Evolutionary conservation across 2,329 filamentous ascomycete genomes (phyloP).

Genomic region (Hypoxylon sp.): DNA sequence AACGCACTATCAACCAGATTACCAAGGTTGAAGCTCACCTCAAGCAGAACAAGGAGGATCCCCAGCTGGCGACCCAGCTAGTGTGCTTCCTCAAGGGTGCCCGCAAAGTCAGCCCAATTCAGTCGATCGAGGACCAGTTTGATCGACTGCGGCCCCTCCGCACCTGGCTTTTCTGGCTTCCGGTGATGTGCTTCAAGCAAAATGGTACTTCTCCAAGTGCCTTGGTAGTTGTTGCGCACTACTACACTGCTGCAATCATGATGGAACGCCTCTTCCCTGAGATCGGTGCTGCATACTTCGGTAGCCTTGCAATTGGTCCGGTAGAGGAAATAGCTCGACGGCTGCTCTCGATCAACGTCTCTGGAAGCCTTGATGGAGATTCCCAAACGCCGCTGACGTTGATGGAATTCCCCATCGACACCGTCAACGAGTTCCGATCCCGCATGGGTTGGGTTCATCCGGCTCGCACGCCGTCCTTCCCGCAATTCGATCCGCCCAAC

Average conservation of each 20-base stretch:
- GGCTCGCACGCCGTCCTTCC: constrained; percentile 71
- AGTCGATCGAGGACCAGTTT: constrained; percentile 87
- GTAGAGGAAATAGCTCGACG: constrained; percentile 89
- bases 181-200: constrained; percentile 84
- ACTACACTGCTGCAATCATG: constrained; percentile 89
- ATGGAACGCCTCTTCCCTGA: constrained; percentile 91
- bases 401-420: constrained; percentile 81
- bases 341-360: constrained; percentile 77
- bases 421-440: constrained; percentile 76
- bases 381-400: constrained; percentile 74
- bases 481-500: constrained; percentile 71
- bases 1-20: constrained; percentile 76
- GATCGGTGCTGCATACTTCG: constrained; percentile 90
- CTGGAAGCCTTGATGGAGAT: constrained; percentile 69
- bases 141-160: constrained; percentile 89
- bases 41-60: constrained; percentile 78
- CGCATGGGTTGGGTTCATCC: constrained; percentile 78
- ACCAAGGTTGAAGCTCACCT: constrained; percentile 77
- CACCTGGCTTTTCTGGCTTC: constrained; percentile 97
- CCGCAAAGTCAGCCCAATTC: constrained; percentile 77
- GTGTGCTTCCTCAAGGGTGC: constrained; percentile 80
- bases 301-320: constrained; percentile 81
- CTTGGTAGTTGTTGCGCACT: constrained; percentile 87
- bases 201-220: constrained; percentile 82
- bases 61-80: constrained; percentile 77